Evolutionary conservation across 768 basidiomycete species (phyloP).

Genomic region (Xerocomus potaroensis): DNA sequence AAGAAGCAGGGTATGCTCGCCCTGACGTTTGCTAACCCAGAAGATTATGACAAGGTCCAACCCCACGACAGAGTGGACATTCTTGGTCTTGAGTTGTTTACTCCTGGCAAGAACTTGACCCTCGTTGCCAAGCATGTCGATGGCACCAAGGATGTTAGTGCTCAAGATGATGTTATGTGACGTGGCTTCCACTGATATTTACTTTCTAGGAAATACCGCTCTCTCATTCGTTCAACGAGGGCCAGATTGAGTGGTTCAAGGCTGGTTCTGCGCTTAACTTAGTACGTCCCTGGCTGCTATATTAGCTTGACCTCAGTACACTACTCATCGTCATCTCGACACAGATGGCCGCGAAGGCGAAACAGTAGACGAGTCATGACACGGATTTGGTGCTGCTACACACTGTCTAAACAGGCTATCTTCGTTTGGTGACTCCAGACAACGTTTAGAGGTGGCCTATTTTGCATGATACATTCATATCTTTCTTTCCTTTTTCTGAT

Average conservation of each 20-base stretch:
- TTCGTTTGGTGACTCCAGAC: background rate
- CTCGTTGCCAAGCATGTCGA: slow-evolving; percentile 79
- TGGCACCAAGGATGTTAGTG: slow-evolving; percentile 61
- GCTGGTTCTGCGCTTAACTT: slow-evolving; percentile 92
- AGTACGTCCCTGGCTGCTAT: slow-evolving; percentile 43
- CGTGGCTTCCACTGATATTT: slow-evolving; percentile 13
- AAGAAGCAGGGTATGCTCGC: slow-evolving; percentile 99
- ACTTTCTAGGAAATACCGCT: slow-evolving; percentile 59
- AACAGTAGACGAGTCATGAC: slow-evolving; percentile 28
- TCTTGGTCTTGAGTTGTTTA: slow-evolving; percentile 81
- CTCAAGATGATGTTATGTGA: background rate
- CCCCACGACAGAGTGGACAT: slow-evolving; percentile 89
- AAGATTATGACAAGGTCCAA: slow-evolving; percentile 90
- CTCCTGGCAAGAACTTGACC: slow-evolving; percentile 89
- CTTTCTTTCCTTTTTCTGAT: background rate
- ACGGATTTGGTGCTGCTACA: background rate
- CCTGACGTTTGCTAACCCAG: slow-evolving; percentile 85
- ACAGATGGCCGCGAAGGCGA: slow-evolving; percentile 69
- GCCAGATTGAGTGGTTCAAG: slow-evolving; percentile 98
- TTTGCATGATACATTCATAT: no score
- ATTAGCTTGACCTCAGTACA: no score
- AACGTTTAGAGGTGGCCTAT: background rate
- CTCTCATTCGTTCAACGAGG: slow-evolving; percentile 94
- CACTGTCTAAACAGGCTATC: slow-evolving; percentile 1
- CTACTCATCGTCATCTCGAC: background rate